Conservation (phyloP, 495 filamentous ascomycete species). For the Xylaria scruposa region DNA sequence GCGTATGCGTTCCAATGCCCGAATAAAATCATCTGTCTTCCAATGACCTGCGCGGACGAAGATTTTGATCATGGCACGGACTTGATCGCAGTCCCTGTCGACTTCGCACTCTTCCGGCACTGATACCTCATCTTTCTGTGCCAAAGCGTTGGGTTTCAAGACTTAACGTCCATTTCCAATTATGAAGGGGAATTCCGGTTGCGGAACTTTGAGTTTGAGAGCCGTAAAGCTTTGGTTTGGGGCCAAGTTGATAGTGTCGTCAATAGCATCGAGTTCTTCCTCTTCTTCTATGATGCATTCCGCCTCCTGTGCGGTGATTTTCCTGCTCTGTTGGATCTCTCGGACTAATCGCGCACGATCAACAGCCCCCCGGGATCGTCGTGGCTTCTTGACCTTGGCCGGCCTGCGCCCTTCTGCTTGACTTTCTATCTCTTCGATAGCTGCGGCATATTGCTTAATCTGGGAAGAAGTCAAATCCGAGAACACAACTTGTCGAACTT, state of each 20-base stretch:
- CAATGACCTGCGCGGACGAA: no score
- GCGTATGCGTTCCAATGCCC: no score
- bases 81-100: constrained; percentile 34
- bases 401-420: not conserved
- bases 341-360: not conserved
- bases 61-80: constrained; percentile 31
- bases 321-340: not conserved
- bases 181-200: not conserved
- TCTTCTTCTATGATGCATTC: not conserved
- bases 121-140: not conserved
- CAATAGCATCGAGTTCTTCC: not conserved
- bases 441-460: not conserved
- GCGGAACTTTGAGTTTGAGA: not conserved
- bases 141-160: not conserved
- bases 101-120: constrained; percentile 18
- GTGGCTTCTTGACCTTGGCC: not conserved
- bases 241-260: constrained; percentile 1
- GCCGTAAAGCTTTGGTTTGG: constrained; percentile 3
- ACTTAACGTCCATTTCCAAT: not conserved
- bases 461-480: not conserved
- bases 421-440: not conserved
- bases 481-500: not conserved
- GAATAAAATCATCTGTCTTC: no score
- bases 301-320: not conserved
- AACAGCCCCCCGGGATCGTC: not conserved